Base-by-base conservation (phyloP, 179 eudicot species). In the Silene vulgaris region DNA sequence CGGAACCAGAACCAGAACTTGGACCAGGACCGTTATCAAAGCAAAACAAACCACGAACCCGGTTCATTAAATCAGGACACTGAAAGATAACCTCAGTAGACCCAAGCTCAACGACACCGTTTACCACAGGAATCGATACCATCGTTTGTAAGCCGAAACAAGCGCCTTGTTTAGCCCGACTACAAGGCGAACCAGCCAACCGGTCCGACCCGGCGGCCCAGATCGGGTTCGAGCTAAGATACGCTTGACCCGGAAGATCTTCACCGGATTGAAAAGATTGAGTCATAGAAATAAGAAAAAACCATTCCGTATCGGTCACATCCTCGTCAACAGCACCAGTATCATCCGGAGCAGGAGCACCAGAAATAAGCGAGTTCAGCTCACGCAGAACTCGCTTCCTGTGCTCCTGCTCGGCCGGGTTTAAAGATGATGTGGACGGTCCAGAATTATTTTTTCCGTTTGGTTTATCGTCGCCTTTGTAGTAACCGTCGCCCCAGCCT, bases 221-320 rank as follows among this genome's bases (percentile, higher is more conserved):
- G 17, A 92, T 84, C 17, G 91, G 89, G 17, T 68, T 62, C 0
- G 86, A 65, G 4, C 66, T 75, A 20, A 78, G 12, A 56, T 81
- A 65, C 21, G 98, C 94, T 77, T 84, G 93, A 3, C 97, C 98
- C 29, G 97, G 97, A 1, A 94, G 78, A 11, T 89, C 98, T 28
- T 76, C 75, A 0, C 97, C 97, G 21, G 72, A 72, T 0, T 68
- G 80, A 32, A 94, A 94, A 23, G 89, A 79, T 72, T 89, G 89
- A 0, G 97, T 90, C 98, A 94, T 94, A 13, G 98, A 94, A 6
- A 94, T 84, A 0, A 94, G 84, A 50, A 87, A 94, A 72, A 94
- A 94, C 98, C 98, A 94, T 81, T 92, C 97, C 0, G 98, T 90
- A 23, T 94, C 98, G 7, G 95, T 92, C 0, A 94, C 97, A 7